These are phyloP conservation scores for Candida gigantensis DNA, from an alignment of 1,139 yeast genomes.

Conservation along the genomic window DNA sequence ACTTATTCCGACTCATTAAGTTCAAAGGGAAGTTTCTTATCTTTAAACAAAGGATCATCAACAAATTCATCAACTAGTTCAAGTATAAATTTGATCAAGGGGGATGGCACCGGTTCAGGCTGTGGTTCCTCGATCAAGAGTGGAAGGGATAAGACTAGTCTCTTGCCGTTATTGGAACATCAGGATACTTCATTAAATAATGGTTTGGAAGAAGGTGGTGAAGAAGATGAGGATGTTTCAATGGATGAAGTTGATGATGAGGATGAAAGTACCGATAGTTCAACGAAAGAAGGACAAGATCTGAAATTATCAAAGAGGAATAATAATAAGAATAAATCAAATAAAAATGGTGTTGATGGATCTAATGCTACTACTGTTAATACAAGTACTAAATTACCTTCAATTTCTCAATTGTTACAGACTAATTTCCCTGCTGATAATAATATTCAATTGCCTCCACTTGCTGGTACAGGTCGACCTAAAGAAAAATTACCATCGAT, in stretches of 20 bases:
- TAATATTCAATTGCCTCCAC: conserved; percentile 7
- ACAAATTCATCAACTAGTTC: conserved; percentile 7
- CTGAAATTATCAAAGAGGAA: too few species aligned
- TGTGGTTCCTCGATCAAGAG: too few species aligned
- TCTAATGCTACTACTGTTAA: not conserved
- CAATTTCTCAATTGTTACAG: conserved; percentile 14
- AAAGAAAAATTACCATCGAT: conserved; percentile 11
- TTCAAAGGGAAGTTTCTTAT: conserved; percentile 6
- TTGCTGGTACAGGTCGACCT: conserved; percentile 5
- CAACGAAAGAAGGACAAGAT: not conserved
- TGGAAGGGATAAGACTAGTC: too few species aligned
- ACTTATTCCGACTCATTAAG: not conserved
- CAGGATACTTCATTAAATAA: not conserved
- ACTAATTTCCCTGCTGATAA: conserved; percentile 7
- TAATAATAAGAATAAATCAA: not conserved
- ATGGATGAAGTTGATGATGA: conserved; percentile 7
- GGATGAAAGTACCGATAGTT: conserved; percentile 4
- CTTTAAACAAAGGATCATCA: conserved; percentile 7
- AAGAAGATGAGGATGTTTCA: conserved; percentile 12
- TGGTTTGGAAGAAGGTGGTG: conserved; percentile 5
- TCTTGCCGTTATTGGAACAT: too few species aligned
- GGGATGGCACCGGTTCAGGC: not conserved
- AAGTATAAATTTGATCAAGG: not conserved
- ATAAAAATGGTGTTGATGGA: too few species aligned
- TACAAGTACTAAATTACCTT: conserved; percentile 11